Evolutionary conservation across 768 basidiomycete species (phyloP), one percentile per base, ranked within the genome.

Genomic region (Tylopilus cervinicoccineus): DNA sequence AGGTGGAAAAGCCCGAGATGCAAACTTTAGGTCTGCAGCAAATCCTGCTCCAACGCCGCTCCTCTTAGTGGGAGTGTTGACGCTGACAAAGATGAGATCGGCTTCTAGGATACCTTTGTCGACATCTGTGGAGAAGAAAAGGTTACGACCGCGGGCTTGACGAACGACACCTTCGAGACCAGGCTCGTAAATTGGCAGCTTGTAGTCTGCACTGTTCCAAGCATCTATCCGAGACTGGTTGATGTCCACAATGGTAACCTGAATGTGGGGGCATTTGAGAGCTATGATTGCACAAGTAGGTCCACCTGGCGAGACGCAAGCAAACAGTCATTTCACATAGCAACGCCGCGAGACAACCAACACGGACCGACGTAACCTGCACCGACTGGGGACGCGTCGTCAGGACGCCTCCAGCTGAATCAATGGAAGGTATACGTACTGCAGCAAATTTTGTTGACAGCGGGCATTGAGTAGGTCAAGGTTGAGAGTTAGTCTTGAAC

Each of bases 21-120:
- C 87, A 59, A 59, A 97, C 95, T 96, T 96, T 65, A 99, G 84
- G 74, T 99, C 96, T 52, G 96, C 96, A 50, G 95, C 95, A 71
- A 88, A 96, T 49, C 96, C 96, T 52, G 94, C 94, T 61, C 96
- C 96, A 41, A 99, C 88, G 69, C 95, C 95, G 41, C 79, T 81
- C 79, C 96, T 97, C 80, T 99, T 99, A 46, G 96, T 99, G 17
- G 96, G 96, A 9, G 96, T 98, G 74, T 98, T 98, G 61, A 98
- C 95, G 48, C 87, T 90, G 65, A 98, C 95, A 66, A 98, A 98
- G 72, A 98, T 95, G 55, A 98, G 83, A 66, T 99, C 93, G 28
- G 96, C 95, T 70, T 95, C 94, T 55, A 74, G 79, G 64, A 99
- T 96, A 51, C 77, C 93, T 66, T 85, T 84, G 69, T 96, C 91